Evolutionary conservation across 345 rosid species (phyloP).

Genomic region (Streptanthus diversifolius): DNA sequence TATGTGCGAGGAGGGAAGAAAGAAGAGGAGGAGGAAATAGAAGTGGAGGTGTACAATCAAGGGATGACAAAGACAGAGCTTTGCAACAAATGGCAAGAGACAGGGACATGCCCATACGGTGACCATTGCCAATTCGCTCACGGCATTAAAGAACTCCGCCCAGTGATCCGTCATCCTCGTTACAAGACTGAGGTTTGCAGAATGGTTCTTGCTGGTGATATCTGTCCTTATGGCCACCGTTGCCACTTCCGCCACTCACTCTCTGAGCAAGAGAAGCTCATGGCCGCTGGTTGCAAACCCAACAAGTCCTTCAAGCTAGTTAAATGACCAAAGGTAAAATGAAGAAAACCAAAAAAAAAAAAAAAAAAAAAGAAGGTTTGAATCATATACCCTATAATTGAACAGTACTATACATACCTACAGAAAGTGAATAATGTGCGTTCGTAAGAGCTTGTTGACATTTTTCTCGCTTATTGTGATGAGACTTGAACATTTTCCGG

Average conservation of each 20-base stretch:
- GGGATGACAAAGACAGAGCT: constrained; percentile 91
- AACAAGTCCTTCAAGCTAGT: constrained; percentile 22
- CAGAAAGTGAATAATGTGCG: constrained; percentile 23
- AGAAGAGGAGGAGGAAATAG: constrained; percentile 52
- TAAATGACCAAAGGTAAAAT: constrained; percentile 14
- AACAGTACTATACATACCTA: neutral
- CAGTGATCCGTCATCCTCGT: constrained; percentile 87
- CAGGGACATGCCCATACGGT: constrained; percentile 70
- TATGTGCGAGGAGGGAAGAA: constrained; percentile 34
- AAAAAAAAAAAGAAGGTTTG: neutral
- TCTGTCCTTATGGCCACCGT: constrained; percentile 89
- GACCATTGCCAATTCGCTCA: constrained; percentile 88
- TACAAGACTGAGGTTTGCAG: constrained; percentile 91
- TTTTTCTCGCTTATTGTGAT: constrained; percentile 1
- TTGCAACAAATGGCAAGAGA: constrained; percentile 98
- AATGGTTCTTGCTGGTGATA: constrained; percentile 71
- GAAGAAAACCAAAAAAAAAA: neutral
- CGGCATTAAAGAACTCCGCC: constrained; percentile 79
- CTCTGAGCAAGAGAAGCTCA: constrained; percentile 59
- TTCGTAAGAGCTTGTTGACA: neutral
- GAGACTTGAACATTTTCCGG: neutral
- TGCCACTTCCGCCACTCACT: constrained; percentile 95
- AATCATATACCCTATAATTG: neutral
- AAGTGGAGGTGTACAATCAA: constrained; percentile 71
- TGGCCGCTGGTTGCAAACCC: constrained; percentile 29